Percentiles rank a stretch among this genome's conserved stretches.
Conservation (phyloP, 2,329 filamentous ascomycete species). For the Delphinella strobiligena region DNA sequence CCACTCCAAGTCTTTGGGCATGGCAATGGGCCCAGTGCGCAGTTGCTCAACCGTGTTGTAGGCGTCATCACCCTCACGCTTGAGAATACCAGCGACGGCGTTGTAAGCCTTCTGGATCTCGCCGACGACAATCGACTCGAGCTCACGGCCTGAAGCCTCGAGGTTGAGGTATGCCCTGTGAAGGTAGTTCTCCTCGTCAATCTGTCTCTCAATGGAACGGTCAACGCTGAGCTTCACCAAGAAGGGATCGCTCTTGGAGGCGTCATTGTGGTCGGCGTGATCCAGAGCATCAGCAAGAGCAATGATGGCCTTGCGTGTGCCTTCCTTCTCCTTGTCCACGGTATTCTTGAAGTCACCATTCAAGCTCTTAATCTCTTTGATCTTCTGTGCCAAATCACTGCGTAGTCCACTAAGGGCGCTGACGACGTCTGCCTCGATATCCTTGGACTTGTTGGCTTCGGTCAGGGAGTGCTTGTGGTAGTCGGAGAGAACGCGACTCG, state of each 20-base stretch:
- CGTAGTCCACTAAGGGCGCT: conserved; percentile 73
- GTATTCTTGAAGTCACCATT: conserved; percentile 94
- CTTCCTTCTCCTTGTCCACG: conserved; percentile 88
- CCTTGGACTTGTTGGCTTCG: conserved; percentile 77
- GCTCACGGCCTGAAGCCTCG: conserved; percentile 83
- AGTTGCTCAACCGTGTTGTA: conserved; percentile 70
- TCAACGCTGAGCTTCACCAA: conserved; percentile 77
- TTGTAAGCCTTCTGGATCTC: conserved; percentile 98
- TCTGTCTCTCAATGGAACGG: conserved; percentile 78
- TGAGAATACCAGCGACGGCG: conserved; percentile 80
- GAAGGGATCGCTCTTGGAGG: conserved; percentile 87
- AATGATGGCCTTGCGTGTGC: conserved; percentile 65
- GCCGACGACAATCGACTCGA: conserved; percentile 91
- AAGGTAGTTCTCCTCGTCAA: conserved; percentile 95
- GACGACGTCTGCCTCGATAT: conserved; percentile 87
- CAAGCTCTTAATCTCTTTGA: conserved; percentile 86
- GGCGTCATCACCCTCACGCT: conserved; percentile 76
- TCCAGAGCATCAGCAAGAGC: conserved; percentile 72
- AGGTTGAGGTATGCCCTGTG: conserved; percentile 87
- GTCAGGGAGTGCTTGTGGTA: conserved; percentile 71
- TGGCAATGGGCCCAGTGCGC: conserved; percentile 72
- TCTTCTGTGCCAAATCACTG: conserved; percentile 85
- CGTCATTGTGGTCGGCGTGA: conserved; percentile 61
- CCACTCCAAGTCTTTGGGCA: conserved; percentile 94
- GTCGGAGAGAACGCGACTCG: conserved; percentile 63